Conservation (phyloP, 306 rosid genomes). For the Vigna angularis region DNA sequence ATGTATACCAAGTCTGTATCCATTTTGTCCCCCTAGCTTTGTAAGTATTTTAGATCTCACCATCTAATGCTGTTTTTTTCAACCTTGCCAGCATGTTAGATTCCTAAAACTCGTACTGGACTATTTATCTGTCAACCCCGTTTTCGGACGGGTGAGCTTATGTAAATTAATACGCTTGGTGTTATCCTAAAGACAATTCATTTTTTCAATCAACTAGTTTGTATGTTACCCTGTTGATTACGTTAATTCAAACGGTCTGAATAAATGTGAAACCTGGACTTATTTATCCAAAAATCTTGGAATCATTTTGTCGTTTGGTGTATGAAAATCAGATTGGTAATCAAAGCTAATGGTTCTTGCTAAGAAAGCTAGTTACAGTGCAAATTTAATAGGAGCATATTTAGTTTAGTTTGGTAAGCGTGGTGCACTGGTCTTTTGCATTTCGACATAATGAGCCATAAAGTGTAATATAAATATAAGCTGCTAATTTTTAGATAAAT, state of each 20-base stretch:
- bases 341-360: no score
- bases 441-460: neutral
- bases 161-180: constrained; percentile 46
- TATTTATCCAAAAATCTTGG: neutral
- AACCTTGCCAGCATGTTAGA: constrained; percentile 49
- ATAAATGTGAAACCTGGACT: neutral
- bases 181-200: neutral
- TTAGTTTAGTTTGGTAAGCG: no score
- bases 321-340: neutral
- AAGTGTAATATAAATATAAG: no score
- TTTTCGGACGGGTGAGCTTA: constrained; percentile 43
- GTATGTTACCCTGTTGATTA: neutral
- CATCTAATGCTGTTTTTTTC: constrained; percentile 52
- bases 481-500: neutral
- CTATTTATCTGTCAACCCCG: constrained; percentile 34
- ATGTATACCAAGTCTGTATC: constrained; percentile 62
- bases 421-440: neutral
- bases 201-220: neutral
- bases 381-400: no score
- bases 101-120: constrained; percentile 43
- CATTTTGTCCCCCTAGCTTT: constrained; percentile 43
- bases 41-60: constrained; percentile 49
- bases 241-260: neutral
- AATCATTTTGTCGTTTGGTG: neutral
- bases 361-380: neutral